These are phyloP conservation scores for Hypomontagnella monticulosa DNA, from an alignment of 495 filamentous ascomycete species.

Conservation along the genomic window DNA sequence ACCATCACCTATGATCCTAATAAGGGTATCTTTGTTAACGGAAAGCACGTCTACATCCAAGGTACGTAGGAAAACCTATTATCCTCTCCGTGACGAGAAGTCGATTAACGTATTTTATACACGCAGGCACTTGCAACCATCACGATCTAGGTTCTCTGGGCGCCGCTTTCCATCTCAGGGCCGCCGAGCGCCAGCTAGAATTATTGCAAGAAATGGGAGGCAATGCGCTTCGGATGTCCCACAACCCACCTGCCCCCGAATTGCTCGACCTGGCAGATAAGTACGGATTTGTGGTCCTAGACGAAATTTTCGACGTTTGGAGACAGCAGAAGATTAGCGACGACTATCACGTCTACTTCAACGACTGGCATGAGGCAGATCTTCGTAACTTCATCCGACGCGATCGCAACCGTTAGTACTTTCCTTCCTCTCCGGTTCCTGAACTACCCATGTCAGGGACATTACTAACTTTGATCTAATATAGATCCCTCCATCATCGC, in stretches of 20 bases:
- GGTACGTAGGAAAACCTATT: no score
- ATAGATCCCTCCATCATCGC: conserved; percentile 57
- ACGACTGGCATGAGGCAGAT: conserved; percentile 60
- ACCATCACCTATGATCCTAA: conserved; percentile 49
- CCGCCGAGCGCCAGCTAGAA: conserved; percentile 55
- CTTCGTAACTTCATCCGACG: conserved; percentile 57
- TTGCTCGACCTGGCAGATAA: conserved; percentile 66
- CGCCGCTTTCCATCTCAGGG: conserved; percentile 56
- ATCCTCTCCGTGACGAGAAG: no score
- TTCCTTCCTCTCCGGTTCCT: background rate
- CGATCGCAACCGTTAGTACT: conserved; percentile 55
- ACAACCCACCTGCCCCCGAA: conserved; percentile 62
- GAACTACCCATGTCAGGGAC: no score
- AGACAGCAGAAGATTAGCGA: conserved; percentile 50
- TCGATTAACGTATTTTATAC: no score
- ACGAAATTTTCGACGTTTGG: conserved; percentile 63
- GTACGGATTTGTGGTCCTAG: conserved; percentile 66
- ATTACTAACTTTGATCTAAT: background rate
- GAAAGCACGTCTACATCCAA: conserved; percentile 49
- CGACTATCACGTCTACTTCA: conserved; percentile 59
- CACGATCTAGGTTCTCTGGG: conserved; percentile 60
- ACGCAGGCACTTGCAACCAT: conserved; percentile 53
- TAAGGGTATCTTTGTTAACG: conserved; percentile 56
- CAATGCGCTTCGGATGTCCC: conserved; percentile 60
- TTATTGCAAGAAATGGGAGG: conserved; percentile 58